These are phyloP conservation scores for Sporothrix humicola DNA, from an alignment of 2,329 filamentous ascomycete species.

Conservation along the genomic window DNA sequence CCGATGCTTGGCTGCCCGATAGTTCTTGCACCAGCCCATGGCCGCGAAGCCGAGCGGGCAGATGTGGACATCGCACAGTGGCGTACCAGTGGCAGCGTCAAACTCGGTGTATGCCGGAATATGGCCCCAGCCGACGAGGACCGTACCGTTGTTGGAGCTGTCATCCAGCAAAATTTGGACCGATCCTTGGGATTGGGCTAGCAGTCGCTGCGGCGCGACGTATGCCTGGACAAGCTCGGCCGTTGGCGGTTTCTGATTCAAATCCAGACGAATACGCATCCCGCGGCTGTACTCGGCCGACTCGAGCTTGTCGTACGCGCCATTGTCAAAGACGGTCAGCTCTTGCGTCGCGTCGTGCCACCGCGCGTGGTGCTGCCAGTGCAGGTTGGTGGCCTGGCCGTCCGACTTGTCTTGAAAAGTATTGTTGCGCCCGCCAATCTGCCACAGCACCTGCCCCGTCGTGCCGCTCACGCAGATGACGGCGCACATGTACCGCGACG, in stretches of 20 bases:
- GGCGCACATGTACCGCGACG: slow-evolving; percentile 53
- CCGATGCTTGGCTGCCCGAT: slow-evolving; percentile 41
- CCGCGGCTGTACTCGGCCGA: slow-evolving; percentile 40
- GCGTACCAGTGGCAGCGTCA: slow-evolving; percentile 45
- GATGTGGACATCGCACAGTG: slow-evolving; percentile 50
- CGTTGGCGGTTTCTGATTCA: slow-evolving; percentile 45
- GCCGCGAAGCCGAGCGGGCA: slow-evolving; percentile 21
- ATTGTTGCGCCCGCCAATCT: slow-evolving; percentile 56
- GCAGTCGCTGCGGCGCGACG: slow-evolving; percentile 47
- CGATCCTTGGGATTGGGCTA: slow-evolving; percentile 49
- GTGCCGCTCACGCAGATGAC: slow-evolving; percentile 55
- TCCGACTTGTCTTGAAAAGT: slow-evolving; percentile 48
- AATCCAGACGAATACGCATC: slow-evolving; percentile 49
- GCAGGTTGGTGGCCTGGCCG: slow-evolving; percentile 26
- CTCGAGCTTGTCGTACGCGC: slow-evolving; percentile 39
- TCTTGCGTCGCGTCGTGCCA: slow-evolving; percentile 36
- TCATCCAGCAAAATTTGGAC: slow-evolving; percentile 45
- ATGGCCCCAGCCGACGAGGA: slow-evolving; percentile 55
- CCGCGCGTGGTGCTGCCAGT: slow-evolving; percentile 51
- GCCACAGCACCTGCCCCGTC: slow-evolving; percentile 57
- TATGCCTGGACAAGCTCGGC: slow-evolving; percentile 50
- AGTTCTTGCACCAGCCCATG: slow-evolving; percentile 37
- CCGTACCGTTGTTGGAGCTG: slow-evolving; percentile 45
- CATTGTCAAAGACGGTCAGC: slow-evolving; percentile 58
- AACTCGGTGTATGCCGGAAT: slow-evolving; percentile 56